phyloP scores from a whole-genome alignment of 31 red algal species.

The Bonnemaisonia californica region DNA sequence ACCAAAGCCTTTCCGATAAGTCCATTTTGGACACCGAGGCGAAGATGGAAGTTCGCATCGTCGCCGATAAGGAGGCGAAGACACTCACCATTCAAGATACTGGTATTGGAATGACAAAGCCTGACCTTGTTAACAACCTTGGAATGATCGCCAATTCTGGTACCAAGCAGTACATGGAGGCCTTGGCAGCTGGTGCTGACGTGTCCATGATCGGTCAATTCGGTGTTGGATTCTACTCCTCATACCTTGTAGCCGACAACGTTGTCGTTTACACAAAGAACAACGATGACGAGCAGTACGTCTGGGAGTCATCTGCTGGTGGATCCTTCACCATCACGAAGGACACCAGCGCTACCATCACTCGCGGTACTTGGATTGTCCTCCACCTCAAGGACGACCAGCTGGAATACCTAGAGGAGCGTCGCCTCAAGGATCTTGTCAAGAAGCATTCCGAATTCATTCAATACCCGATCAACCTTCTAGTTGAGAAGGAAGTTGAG shows the following conservation, averaged over 20 bases:
- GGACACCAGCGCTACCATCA: constrained; percentile 71
- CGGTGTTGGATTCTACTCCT: constrained; percentile 97
- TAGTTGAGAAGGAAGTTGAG: constrained; percentile 90
- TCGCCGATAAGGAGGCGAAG: constrained; percentile 90
- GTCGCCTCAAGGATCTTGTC: constrained; percentile 96
- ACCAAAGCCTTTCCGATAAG: constrained; percentile 94
- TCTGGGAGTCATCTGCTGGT: constrained; percentile 97
- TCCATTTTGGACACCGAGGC: constrained; percentile 83
- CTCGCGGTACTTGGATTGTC: constrained; percentile 89
- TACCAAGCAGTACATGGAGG: constrained; percentile 95
- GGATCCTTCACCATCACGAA: constrained; percentile 92
- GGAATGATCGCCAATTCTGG: constrained; percentile 95
- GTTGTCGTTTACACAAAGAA: constrained; percentile 96
- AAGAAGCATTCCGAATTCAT: constrained; percentile 99
- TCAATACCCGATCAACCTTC: constrained; percentile 94
- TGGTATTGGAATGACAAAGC: constrained; percentile 88
- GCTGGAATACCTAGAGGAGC: constrained; percentile 94
- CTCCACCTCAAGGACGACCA: constrained; percentile 98
- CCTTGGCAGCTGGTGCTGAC: constrained; percentile 90
- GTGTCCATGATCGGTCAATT: constrained; percentile 99
- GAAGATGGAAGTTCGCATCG: constrained; percentile 95
- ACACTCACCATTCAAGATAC: constrained; percentile 94
- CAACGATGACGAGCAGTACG: constrained; percentile 94
- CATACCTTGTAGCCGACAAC: constrained; percentile 93
- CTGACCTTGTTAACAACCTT: constrained; percentile 80